Base-by-base conservation (phyloP, 306 rosid genomes). In the Glycine latifolia region DNA sequence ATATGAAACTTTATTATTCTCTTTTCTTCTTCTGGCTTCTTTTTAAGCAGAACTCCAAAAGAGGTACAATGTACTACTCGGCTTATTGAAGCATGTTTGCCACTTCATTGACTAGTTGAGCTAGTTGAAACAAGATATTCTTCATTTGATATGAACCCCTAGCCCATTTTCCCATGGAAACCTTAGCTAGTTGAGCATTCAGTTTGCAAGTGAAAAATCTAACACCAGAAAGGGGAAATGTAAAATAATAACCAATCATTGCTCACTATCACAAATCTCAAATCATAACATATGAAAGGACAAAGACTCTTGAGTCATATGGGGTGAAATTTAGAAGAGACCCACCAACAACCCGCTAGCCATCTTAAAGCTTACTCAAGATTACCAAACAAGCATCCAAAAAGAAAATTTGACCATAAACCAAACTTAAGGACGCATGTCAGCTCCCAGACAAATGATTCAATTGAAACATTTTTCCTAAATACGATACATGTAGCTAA, bases 331-430 rank as follows among this genome's bases (percentile, higher is more conserved):
- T 84, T 84, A 91, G 77, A 66, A 87, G 68, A 84, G 88, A 79
- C 86, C 71, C 72, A 46, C 31, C 89, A 90, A 85, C 94, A 16
- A 79, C 89, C 70, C 14, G 5, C 72, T 7, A 70, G 72, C 87
- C 79, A 85, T 75, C 94, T 88, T 94, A 86, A 85, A 86, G 85
- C 75, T 74, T 75, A 89, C 94, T 88, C 90, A 81, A 65, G 20
- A 59, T 71, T 85, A 88, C 88, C 94, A 81, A 86, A 79, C 85
- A 58, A 76, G 15, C 47, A 77, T 43, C 62, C 71, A 72, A 78
- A 81, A 71, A 13, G 33, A 56, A 56, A 35, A 4, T 26, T 17
- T 69, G 74, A 68, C 71, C 56, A 61, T 43, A 65, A 69, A 80
- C 83, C 79, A 77, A 85, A 16, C 59, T 56, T 60, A 54, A 69